Conservation (phyloP, 441 rosid species). For the Codiaeum variegatum region DNA sequence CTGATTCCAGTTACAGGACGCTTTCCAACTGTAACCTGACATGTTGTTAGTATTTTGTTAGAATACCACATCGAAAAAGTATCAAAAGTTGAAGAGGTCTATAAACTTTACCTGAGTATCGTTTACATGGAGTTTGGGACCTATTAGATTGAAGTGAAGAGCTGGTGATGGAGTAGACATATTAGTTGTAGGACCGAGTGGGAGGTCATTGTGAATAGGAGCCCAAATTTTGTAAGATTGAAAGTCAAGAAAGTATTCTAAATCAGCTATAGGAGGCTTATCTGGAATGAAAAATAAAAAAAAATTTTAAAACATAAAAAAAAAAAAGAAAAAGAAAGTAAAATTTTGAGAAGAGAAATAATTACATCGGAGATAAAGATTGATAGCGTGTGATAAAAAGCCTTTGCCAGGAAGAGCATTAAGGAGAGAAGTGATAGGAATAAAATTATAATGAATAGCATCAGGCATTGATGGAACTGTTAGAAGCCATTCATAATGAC, state of each 20-base stretch:
- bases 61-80: too few species aligned
- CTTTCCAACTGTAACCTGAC: slow-evolving; percentile 54
- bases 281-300: slow-evolving; percentile 40
- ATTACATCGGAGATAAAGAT: slow-evolving; percentile 88
- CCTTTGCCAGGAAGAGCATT: slow-evolving; percentile 73
- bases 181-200: slow-evolving; percentile 69
- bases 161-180: slow-evolving; percentile 49
- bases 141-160: slow-evolving; percentile 64
- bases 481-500: slow-evolving; percentile 84
- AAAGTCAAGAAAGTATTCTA: slow-evolving; percentile 69
- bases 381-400: slow-evolving; percentile 86
- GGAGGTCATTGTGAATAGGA: slow-evolving; percentile 84
- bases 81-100: too few species aligned
- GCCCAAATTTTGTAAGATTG: slow-evolving; percentile 79
- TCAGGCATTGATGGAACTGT: slow-evolving; percentile 77
- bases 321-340: background rate
- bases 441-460: slow-evolving; percentile 59
- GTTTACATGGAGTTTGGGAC: slow-evolving; percentile 80
- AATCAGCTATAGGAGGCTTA: slow-evolving; percentile 72
- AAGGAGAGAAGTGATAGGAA: slow-evolving; percentile 87
- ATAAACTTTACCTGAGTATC: slow-evolving; percentile 46
- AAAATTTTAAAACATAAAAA: background rate
- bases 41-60: too few species aligned
- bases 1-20: slow-evolving; percentile 79
- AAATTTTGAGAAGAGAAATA: slow-evolving; percentile 21